A percentile compares a stretch with the other conserved stretches of the same genome.
phyloP scores from a whole-genome alignment of 169 alveolate genomes.

The Plasmodium blacklocki region DNA sequence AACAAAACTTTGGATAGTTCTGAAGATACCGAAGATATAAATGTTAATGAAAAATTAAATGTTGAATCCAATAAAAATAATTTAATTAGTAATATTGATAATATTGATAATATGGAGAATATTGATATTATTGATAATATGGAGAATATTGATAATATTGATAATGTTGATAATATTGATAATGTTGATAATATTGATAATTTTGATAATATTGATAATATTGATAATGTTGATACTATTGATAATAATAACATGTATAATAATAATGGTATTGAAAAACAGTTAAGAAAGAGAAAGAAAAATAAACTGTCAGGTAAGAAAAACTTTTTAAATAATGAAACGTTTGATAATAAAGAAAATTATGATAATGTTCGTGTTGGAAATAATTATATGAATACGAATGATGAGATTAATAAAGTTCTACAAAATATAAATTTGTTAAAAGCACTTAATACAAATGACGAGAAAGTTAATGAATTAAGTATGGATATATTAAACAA shows the following conservation, averaged over 20 bases:
- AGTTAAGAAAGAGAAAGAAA: background rate
- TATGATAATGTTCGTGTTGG: background rate
- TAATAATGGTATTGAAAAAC: background rate
- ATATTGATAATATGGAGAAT: too few species aligned
- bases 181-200: too few species aligned
- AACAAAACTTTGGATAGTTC: too few species aligned
- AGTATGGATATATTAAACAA: background rate
- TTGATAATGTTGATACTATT: background rate
- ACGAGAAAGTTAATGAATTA: background rate
- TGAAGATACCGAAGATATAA: too few species aligned
- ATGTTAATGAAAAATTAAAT: too few species aligned
- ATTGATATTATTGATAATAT: too few species aligned
- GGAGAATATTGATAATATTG: too few species aligned
- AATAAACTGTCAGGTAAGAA: background rate
- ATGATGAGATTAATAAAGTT: slow-evolving; percentile 6
- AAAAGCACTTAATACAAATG: background rate
- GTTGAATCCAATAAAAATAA: background rate
- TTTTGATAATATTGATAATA: too few species aligned
- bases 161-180: too few species aligned
- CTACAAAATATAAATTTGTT: background rate
- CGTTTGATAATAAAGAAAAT: background rate
- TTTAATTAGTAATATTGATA: background rate
- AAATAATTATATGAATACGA: slow-evolving; percentile 8
- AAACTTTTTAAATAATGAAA: background rate
- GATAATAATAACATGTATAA: background rate